Base-by-base conservation (phyloP, 148 eudicot genomes). In the Rhododendron molle region DNA sequence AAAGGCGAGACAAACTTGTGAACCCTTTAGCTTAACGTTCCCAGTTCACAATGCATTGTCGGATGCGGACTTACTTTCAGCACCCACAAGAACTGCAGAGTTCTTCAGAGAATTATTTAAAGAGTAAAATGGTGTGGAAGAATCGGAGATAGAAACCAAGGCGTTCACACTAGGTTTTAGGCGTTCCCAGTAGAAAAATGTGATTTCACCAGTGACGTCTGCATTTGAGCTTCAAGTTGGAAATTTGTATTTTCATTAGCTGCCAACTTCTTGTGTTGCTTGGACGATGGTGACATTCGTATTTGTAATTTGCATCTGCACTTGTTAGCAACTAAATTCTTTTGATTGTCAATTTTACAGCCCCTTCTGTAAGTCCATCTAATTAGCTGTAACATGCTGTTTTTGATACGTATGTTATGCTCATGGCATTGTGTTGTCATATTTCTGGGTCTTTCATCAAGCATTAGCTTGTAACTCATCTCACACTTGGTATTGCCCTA, bases 401-500 rank as follows among this genome's bases (percentile, higher is more conserved):
- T 77, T 38, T 28, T 74, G 18, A 11, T 36, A 36, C 0, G 11
- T 15, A 50, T 76, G n/a, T 36, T 30, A 38, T 62, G 56, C 38
- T 82, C 56, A 58, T 30, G 36, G 36, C 8, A n/a, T 81, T 85
- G 56, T 67, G 62, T 81, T 78, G 52, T 80, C 81, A 79, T 83
- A 69, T 78, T 87, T 88, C 94, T 95, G 99, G 99, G 26, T 92
- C 94, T 86, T 90, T 96, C 56, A 95, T 96, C 80, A 95, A 95
- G 92, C 91, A 94, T 89, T 98, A 94, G 90, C 91, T 96, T 67
- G 98, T 96, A 44, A 96, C 94, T 85, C 97, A 96, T 91, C 89
- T 96, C 47, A 88, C 97, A 20, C 99, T 96, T 86, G 99, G 99
- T 43, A 92, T 94, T 85, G 99, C 97, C 34, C 89, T 96, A 88